Percentiles rank a stretch among this genome's conserved stretches.
phyloP scores from a whole-genome alignment of 2,329 filamentous ascomycete genomes.

The Fusarium pseudonygamai region DNA sequence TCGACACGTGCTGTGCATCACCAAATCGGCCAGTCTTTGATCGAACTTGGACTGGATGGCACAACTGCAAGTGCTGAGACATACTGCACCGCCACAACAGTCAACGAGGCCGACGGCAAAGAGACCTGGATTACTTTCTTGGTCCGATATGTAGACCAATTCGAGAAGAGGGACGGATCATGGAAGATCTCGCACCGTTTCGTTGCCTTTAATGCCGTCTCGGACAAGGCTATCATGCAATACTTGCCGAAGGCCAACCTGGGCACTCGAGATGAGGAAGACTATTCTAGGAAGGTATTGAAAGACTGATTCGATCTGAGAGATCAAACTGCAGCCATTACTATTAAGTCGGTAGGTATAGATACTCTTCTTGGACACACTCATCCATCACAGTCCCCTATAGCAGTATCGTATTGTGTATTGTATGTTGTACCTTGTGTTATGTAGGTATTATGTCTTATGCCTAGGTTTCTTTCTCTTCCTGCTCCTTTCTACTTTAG shows the following conservation, averaged over 20 bases:
- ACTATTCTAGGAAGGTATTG: not conserved
- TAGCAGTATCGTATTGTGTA: not conserved
- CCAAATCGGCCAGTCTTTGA: not conserved
- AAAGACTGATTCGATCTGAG: not conserved
- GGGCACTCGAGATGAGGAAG: not conserved
- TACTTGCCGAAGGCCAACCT: not conserved
- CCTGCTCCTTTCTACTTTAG: slow-evolving; percentile 8
- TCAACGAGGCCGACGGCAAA: not conserved
- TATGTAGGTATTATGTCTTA: too few species aligned
- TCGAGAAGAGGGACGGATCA: not conserved
- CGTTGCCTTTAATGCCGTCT: not conserved
- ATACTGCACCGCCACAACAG: not conserved
- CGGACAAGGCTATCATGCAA: not conserved
- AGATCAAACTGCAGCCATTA: not conserved
- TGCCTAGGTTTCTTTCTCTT: not conserved
- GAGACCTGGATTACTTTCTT: not conserved
- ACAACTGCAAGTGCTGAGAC: not conserved
- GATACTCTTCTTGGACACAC: not conserved
- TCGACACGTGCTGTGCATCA: not conserved
- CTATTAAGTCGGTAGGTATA: not conserved
- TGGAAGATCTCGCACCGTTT: not conserved
- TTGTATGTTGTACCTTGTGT: not conserved
- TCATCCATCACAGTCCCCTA: not conserved
- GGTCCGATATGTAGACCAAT: not conserved
- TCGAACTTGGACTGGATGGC: not conserved